These are phyloP conservation scores for Globisporangium irregulare DNA, from an alignment of 352 stramenopile species.

Conservation along the genomic window DNA sequence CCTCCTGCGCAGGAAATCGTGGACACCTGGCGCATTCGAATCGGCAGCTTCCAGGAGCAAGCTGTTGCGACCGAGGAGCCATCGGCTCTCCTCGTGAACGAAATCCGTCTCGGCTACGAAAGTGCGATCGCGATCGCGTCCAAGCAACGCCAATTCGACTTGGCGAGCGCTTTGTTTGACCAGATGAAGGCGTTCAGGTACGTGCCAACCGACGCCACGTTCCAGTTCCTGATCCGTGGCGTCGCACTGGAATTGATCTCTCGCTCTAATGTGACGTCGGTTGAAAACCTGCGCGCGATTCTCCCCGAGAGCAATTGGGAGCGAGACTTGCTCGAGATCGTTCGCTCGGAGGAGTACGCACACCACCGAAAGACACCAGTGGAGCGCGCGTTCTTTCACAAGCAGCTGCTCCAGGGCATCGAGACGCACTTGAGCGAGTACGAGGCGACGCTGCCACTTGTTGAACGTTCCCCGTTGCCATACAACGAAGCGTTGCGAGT, in stretches of 20 bases:
- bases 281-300: slow-evolving; percentile 34
- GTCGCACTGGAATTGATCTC: slow-evolving; percentile 46
- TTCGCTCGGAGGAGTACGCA: slow-evolving; percentile 49
- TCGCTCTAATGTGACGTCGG: slow-evolving; percentile 22
- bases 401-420: slow-evolving; percentile 37
- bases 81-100: slow-evolving; percentile 18
- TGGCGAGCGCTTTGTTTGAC: slow-evolving; percentile 34
- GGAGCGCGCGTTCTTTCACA: slow-evolving; percentile 48
- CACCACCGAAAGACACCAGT: slow-evolving; percentile 55
- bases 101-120: slow-evolving; percentile 53
- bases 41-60: slow-evolving; percentile 29
- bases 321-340: slow-evolving; percentile 50
- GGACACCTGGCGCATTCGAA: slow-evolving; percentile 29
- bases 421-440: slow-evolving; percentile 48
- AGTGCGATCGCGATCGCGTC: slow-evolving; percentile 62
- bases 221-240: slow-evolving; percentile 48
- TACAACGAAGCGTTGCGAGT: slow-evolving; percentile 67
- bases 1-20: slow-evolving; percentile 26
- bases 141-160: slow-evolving; percentile 66
- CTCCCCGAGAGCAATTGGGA: slow-evolving; percentile 38
- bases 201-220: slow-evolving; percentile 32
- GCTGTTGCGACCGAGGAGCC: background rate
- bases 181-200: slow-evolving; percentile 50
- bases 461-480: slow-evolving; percentile 28
- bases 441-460: slow-evolving; percentile 22